These are phyloP conservation scores for Thyridium curvatum DNA, from an alignment of 2,329 filamentous ascomycete species.

Conservation along the genomic window DNA sequence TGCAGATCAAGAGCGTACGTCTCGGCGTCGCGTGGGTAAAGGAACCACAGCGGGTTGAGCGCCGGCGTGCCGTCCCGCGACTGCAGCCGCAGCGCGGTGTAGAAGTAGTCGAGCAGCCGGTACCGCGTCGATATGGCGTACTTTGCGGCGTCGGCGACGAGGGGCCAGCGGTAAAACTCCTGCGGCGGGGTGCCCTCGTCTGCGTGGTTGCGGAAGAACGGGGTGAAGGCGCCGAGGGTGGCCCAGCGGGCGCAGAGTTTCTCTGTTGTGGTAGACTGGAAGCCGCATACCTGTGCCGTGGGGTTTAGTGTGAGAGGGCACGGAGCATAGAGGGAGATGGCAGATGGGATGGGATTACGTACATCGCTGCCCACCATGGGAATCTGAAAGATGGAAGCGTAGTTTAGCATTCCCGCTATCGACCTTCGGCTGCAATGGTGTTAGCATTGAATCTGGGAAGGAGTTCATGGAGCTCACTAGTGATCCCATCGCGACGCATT, in stretches of 20 bases:
- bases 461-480: too few species aligned
- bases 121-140: conserved; percentile 66
- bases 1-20: conserved; percentile 35
- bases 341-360: too few species aligned
- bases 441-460: too few species aligned
- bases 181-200: conserved; percentile 38
- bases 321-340: too few species aligned
- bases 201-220: conserved; percentile 69
- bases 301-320: too few species aligned
- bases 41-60: conserved; percentile 62
- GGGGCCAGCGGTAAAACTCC: conserved; percentile 64
- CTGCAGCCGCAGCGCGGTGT: conserved; percentile 62
- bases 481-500: too few species aligned
- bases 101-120: conserved; percentile 66
- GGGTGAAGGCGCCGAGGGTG: conserved; percentile 59
- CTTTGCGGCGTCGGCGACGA: conserved; percentile 53
- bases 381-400: conserved; percentile 55
- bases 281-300: conserved; percentile 67
- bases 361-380: conserved; percentile 57
- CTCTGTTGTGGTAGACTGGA: conserved; percentile 56
- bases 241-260: conserved; percentile 65
- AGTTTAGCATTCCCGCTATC: conserved; percentile 37
- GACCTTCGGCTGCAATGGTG: too few species aligned
- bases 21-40: conserved; percentile 48
- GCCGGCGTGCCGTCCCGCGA: conserved; percentile 55